Conservation (phyloP, 1,139 yeast species). For the Barnettozyma hawaiiensis region DNA sequence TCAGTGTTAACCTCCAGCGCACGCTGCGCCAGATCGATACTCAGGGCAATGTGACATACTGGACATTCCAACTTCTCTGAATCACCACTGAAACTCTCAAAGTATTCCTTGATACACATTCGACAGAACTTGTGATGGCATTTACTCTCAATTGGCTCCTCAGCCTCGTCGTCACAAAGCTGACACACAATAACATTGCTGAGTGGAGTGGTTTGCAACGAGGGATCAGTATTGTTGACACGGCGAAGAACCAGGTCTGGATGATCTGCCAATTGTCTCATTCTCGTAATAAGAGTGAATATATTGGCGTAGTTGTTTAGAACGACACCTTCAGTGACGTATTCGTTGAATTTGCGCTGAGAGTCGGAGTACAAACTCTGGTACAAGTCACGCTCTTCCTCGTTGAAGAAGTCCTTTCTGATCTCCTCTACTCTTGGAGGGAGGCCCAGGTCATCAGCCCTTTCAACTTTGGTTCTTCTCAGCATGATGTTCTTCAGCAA, state of each 20-base stretch:
- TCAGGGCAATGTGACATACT: slow-evolving; percentile 87
- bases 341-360: slow-evolving; percentile 61
- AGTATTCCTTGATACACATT: slow-evolving; percentile 83
- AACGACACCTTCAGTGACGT: slow-evolving; percentile 82
- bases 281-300: slow-evolving; percentile 89
- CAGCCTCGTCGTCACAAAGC: slow-evolving; percentile 95
- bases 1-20: slow-evolving; percentile 70
- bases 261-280: slow-evolving; percentile 97
- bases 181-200: slow-evolving; percentile 77
- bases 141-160: slow-evolving; percentile 90
- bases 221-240: slow-evolving; percentile 39
- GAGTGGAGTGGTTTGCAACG: slow-evolving; percentile 15
- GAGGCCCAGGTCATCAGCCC: slow-evolving; percentile 94
- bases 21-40: slow-evolving; percentile 86
- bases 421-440: slow-evolving; percentile 94
- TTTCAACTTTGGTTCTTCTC: slow-evolving; percentile 87
- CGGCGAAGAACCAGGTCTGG: slow-evolving; percentile 89
- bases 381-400: slow-evolving; percentile 89
- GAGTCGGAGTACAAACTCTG: slow-evolving; percentile 83
- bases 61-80: slow-evolving; percentile 73
- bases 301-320: slow-evolving; percentile 81
- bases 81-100: slow-evolving; percentile 72
- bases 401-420: slow-evolving; percentile 80
- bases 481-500: slow-evolving; percentile 77
- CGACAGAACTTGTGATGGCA: slow-evolving; percentile 94